phyloP scores from a whole-genome alignment of 2,329 filamentous ascomycete species.

The Raffaelea ambrosiae region DNA sequence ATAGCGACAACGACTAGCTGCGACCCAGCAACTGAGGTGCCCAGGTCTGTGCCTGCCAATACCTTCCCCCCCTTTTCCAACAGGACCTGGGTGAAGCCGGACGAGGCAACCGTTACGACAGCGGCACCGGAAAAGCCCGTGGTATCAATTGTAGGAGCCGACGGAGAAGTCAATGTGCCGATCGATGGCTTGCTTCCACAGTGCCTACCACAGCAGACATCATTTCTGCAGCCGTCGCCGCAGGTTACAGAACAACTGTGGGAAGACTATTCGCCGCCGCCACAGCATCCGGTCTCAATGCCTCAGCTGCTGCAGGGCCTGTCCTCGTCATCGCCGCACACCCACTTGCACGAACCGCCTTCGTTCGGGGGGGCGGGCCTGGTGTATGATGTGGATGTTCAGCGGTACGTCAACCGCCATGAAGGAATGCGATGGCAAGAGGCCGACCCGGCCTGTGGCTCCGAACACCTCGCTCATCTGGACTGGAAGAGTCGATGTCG shows the following conservation, averaged over 20 bases:
- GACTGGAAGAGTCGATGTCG: not conserved
- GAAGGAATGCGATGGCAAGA: conserved; percentile 19
- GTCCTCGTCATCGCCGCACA: not conserved
- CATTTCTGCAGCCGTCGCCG: too few relatives aligned
- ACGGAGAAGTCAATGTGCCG: too few relatives aligned
- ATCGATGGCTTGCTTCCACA: too few relatives aligned
- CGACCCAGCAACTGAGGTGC: too few relatives aligned
- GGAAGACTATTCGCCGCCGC: conserved; percentile 3
- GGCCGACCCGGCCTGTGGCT: conserved; percentile 13
- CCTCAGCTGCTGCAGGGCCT: conserved; percentile 1
- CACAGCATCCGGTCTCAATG: conserved; percentile 2
- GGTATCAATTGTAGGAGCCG: too few relatives aligned
- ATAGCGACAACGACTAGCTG: too few relatives aligned
- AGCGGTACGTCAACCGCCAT: conserved; percentile 14
- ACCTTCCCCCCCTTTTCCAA: too few relatives aligned
- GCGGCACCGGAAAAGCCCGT: too few relatives aligned
- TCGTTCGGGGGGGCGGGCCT: conserved; percentile 3
- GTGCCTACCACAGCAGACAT: not conserved
- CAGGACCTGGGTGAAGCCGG: too few relatives aligned
- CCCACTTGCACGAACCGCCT: not conserved
- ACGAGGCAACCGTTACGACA: too few relatives aligned
- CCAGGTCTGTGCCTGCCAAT: too few relatives aligned
- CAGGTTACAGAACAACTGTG: conserved; percentile 8
- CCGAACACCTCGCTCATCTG: conserved; percentile 20
- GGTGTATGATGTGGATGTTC: conserved; percentile 10